Evolutionary conservation across 352 stramenopile genomes (phyloP).

Genomic region (Phytophthora capsici): DNA sequence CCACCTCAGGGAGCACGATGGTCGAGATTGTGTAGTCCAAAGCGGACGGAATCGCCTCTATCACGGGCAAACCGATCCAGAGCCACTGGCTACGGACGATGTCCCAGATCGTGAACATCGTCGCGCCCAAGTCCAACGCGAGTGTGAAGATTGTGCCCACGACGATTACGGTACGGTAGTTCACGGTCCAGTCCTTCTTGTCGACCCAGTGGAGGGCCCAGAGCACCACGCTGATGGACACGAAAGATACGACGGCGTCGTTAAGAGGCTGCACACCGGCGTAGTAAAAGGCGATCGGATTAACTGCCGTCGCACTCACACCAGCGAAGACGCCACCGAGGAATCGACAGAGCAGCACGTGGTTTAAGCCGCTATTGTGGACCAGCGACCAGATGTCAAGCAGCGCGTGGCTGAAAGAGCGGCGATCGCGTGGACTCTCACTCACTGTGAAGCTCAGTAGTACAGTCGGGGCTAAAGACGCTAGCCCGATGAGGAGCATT

Average conservation of each 20-base stretch:
- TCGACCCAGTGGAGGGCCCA: constrained; percentile 32
- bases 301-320: constrained; percentile 44
- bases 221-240: constrained; percentile 38
- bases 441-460: constrained; percentile 40
- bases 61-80: constrained; percentile 65
- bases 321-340: constrained; percentile 42
- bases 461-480: constrained; percentile 33
- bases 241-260: constrained; percentile 57
- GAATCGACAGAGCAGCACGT: constrained; percentile 50
- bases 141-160: constrained; percentile 37
- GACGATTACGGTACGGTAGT: constrained; percentile 52
- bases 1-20: constrained; percentile 55
- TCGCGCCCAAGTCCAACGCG: constrained; percentile 44
- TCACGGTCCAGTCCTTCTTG: constrained; percentile 50
- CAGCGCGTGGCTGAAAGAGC: constrained; percentile 31
- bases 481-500: constrained; percentile 49
- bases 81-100: constrained; percentile 66
- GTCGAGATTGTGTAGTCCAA: constrained; percentile 62
- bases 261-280: constrained; percentile 56
- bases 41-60: constrained; percentile 54
- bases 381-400: constrained; percentile 42
- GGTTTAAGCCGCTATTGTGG: constrained; percentile 39
- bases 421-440: constrained; percentile 9
- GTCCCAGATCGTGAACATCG: constrained; percentile 61
- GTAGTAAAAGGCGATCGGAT: constrained; percentile 55